Evolutionary conservation across 2,329 filamentous ascomycete genomes (phyloP).

Genomic region (Penicillium italicum): DNA sequence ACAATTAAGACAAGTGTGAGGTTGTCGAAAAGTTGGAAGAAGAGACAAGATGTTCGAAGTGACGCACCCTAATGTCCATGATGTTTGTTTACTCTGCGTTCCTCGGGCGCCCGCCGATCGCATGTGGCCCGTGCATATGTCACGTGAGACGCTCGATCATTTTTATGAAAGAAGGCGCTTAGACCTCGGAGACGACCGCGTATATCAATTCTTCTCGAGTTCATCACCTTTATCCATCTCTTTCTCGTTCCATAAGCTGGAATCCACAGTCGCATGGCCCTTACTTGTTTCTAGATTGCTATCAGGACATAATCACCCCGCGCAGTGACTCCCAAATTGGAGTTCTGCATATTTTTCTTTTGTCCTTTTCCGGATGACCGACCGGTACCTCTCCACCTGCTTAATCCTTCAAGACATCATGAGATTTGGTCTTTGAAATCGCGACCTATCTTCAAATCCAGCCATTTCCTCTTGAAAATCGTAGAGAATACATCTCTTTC

Average conservation of each 20-base stretch:
- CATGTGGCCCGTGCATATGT: constrained; percentile 19
- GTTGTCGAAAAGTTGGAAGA: constrained; percentile 6
- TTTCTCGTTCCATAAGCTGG: not conserved
- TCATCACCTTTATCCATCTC: not conserved
- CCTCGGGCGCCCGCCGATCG: constrained; percentile 34
- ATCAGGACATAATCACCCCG: not conserved
- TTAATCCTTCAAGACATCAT: constrained; percentile 11
- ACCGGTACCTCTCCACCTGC: not conserved
- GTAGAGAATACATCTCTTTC: not conserved
- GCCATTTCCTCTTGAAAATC: not conserved
- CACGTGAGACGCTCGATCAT: constrained; percentile 29
- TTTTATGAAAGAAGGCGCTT: constrained; percentile 20
- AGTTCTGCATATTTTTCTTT: not conserved
- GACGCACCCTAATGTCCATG: constrained; percentile 16
- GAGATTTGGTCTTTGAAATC: constrained; percentile 21
- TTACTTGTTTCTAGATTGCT: not conserved
- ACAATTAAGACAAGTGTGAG: not conserved
- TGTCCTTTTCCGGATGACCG: not conserved
- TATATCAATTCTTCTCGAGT: not conserved
- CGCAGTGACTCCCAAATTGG: not conserved
- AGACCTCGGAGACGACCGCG: constrained; percentile 5
- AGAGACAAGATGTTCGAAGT: constrained; percentile 5
- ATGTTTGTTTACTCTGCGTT: constrained; percentile 42
- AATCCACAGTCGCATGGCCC: not conserved
- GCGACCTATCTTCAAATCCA: not conserved